Conservation (phyloP, 768 basidiomycete genomes). For the Boletus rufocinnamomeus region DNA sequence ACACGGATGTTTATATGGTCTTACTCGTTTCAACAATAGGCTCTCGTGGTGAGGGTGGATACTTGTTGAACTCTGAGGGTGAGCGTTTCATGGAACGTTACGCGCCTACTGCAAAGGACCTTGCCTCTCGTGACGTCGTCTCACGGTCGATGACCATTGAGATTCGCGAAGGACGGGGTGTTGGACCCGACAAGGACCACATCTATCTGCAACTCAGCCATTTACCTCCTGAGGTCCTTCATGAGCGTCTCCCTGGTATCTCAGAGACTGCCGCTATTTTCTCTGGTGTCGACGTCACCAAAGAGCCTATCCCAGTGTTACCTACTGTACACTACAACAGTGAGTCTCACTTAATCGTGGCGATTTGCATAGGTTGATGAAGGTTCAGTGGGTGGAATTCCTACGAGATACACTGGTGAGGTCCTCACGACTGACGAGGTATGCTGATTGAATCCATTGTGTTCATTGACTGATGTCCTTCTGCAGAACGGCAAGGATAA, state of each 20-base stretch:
- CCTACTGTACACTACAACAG: slow-evolving; percentile 99
- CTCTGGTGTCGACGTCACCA: slow-evolving; percentile 98
- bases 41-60: slow-evolving; percentile 98
- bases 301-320: slow-evolving; percentile 98
- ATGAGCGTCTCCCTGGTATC: slow-evolving; percentile 97
- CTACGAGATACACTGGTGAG: slow-evolving; percentile 97
- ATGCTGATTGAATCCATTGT: slow-evolving; percentile 3
- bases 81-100: slow-evolving; percentile 99
- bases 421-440: slow-evolving; percentile 83
- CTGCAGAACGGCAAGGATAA: slow-evolving; percentile 80
- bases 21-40: slow-evolving; percentile 46
- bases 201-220: slow-evolving; percentile 96
- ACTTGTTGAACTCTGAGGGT: slow-evolving; percentile 96
- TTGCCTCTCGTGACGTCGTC: slow-evolving; percentile 98
- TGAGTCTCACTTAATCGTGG: slow-evolving; percentile 43
- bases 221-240: slow-evolving; percentile 92
- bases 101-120: slow-evolving; percentile 98
- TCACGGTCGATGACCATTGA: slow-evolving; percentile 99
- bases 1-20: neutral
- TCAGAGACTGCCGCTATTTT: slow-evolving; percentile 99
- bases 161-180: slow-evolving; percentile 97
- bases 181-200: slow-evolving; percentile 98
- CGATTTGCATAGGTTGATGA: slow-evolving; percentile 15
- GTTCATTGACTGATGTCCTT: neutral
- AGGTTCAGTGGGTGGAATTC: slow-evolving; percentile 93